Evolutionary conservation across 2,329 filamentous ascomycete genomes (phyloP), one percentile per base, ranked within the genome.

Genomic region (Cladophialophora bantiana): DNA sequence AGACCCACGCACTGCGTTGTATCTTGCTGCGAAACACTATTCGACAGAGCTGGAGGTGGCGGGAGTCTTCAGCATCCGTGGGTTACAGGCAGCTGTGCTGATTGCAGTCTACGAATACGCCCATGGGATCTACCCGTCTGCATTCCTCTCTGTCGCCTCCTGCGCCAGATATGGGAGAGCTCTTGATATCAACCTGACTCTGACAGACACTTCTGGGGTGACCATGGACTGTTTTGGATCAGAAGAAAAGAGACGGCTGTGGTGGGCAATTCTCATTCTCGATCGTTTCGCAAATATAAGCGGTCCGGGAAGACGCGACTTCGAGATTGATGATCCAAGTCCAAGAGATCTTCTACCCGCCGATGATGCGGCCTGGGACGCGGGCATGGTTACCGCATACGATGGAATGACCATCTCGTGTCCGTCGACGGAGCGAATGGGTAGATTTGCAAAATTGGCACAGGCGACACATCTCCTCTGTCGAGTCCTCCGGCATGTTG

Each of bases 51-150:
- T 74, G 5, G 74, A 76, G 59, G 61, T 64, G 10, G 67, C 63
- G 18, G 74, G 71, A 1, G 52, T 71, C 34, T 52, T 74, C 35
- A 74, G 73, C 2, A 64, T 74, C 18, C 65, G 68, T 54, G 48
- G 73, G 6, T 58, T 77, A 2, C 75, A 78, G 60, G 69, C 74
- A 13, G 65, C 60, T 3, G 56, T 78, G 10, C 65, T 77, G 5
- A 69, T 78, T 15, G 66, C 74, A 31, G 7, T 74, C 7, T 78
- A 77, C 59, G 76, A 78, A 62, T 54, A 74, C 32, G 71, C 71
- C 6, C 75, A 78, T 58, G 74, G 68, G 20, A 76, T 78, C 7
- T 77, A 77, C 64, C 77, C 75, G 7, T 71, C 74, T 34, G 76
- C 76, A 34, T 75, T 72, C 59, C 61, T 77, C 7, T 73, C 74